Conservation (phyloP, 805 yeast species). For the Teunomyces barrocoloradensis region DNA sequence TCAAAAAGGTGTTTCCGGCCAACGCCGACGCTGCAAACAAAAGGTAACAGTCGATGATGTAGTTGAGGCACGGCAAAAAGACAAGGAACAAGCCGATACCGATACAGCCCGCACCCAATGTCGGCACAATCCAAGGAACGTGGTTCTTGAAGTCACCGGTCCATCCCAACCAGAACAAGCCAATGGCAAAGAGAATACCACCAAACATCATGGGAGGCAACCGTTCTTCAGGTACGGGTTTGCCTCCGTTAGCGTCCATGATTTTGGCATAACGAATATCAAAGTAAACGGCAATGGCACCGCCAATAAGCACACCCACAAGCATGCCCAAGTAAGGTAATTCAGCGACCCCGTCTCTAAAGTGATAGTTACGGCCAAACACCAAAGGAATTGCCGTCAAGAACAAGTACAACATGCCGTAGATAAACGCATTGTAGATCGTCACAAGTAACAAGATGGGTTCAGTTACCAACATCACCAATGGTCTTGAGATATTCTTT, state of each 20-base stretch:
- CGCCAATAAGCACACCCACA: constrained; percentile 35
- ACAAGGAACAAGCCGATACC: constrained; percentile 51
- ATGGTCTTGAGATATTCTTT: constrained; percentile 37
- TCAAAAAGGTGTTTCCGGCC: constrained; percentile 60
- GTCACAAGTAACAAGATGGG: constrained; percentile 44
- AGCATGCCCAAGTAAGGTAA: constrained; percentile 34
- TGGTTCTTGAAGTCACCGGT: constrained; percentile 68
- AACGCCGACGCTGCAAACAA: constrained; percentile 60
- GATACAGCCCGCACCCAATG: constrained; percentile 41
- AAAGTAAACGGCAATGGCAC: constrained; percentile 26
- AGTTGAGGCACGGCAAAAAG: constrained; percentile 59
- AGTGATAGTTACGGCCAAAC: constrained; percentile 38
- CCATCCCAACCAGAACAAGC: constrained; percentile 87
- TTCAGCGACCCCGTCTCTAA: constrained; percentile 22
- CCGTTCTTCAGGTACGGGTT: constrained; percentile 75
- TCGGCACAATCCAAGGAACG: constrained; percentile 79
- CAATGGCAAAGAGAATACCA: constrained; percentile 67
- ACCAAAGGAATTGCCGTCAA: constrained; percentile 45
- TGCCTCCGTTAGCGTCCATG: constrained; percentile 38
- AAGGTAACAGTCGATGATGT: constrained; percentile 59
- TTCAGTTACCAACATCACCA: constrained; percentile 37
- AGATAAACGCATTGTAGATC: constrained; percentile 48
- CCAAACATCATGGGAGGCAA: constrained; percentile 75
- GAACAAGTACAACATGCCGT: constrained; percentile 46
- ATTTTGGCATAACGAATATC: constrained; percentile 28